Conservation (phyloP, 2,329 filamentous ascomycete species). For the Fonsecaea multimorphosa region DNA sequence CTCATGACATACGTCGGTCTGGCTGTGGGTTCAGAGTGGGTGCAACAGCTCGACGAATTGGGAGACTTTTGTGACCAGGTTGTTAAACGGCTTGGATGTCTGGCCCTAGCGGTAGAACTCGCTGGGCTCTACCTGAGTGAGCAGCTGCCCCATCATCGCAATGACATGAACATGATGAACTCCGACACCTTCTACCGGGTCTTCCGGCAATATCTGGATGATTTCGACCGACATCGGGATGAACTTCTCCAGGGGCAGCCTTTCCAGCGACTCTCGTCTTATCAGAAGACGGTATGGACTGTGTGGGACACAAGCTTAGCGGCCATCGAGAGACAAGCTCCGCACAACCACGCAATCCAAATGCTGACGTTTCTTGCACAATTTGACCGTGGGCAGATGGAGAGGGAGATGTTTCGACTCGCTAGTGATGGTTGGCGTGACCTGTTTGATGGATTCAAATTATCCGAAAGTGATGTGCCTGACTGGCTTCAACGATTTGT, state of each 20-base stretch:
- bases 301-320: slow-evolving; percentile 4
- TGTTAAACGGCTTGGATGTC: background rate
- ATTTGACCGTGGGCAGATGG: background rate
- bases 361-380: background rate
- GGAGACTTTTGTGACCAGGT: background rate
- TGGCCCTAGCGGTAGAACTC: background rate
- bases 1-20: background rate
- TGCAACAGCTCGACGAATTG: background rate
- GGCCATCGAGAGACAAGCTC: background rate
- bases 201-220: background rate
- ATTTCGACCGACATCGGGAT: background rate
- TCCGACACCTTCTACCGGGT: background rate
- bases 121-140: background rate
- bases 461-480: too few species aligned
- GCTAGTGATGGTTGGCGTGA: background rate
- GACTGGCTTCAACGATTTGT: too few species aligned
- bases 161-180: too few species aligned
- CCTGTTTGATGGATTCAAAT: background rate
- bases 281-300: slow-evolving; percentile 4
- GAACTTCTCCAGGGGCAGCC: background rate
- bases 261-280: background rate
- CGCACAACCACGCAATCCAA: background rate
- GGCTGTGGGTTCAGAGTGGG: background rate
- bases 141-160: background rate
- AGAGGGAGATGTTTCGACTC: slow-evolving; percentile 2